Conservation (phyloP, 257 asterid species). For the Agastache rugosa region DNA sequence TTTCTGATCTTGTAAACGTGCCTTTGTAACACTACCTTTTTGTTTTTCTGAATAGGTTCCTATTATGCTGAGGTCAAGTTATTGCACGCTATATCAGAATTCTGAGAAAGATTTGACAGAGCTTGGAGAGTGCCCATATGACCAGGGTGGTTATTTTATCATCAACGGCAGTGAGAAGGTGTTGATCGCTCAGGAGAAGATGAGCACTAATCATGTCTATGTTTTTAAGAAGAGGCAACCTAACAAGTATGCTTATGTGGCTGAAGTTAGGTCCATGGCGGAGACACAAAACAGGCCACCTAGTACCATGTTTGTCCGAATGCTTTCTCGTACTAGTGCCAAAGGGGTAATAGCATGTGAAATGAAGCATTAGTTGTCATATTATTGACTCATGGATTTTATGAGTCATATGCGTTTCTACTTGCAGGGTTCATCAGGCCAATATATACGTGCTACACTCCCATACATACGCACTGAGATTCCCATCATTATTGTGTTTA, state of each 20-base stretch:
- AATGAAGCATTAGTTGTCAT: conserved; percentile 1
- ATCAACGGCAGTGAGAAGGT: conserved; percentile 99
- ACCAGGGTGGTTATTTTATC: conserved; percentile 97
- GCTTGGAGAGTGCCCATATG: conserved; percentile 98
- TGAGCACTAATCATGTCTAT: conserved; percentile 98
- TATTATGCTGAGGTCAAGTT: conserved; percentile 95
- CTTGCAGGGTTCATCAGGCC: conserved; percentile 96
- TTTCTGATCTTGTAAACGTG: conserved; percentile 19
- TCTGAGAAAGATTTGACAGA: conserved; percentile 98
- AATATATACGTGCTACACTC: conserved; percentile 93
- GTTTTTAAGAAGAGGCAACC: conserved; percentile 98
- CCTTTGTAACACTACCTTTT: conserved; percentile 22
- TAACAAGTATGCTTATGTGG: conserved; percentile 95
- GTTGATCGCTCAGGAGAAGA: conserved; percentile 98
- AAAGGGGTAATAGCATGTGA: conserved; percentile 75
- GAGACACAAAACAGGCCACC: conserved; percentile 97
- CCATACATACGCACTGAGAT: conserved; percentile 96
- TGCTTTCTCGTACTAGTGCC: conserved; percentile 98
- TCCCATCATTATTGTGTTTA: conserved; percentile 91
- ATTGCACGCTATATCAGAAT: conserved; percentile 89
- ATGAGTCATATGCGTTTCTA: not conserved
- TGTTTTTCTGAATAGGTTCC: conserved; percentile 65
- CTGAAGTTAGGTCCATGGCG: conserved; percentile 97
- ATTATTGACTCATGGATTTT: conserved; percentile 21
- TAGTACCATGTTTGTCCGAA: conserved; percentile 94